Base-by-base conservation (phyloP, 176 grass and related monocot species). In the Avena atlantica region DNA sequence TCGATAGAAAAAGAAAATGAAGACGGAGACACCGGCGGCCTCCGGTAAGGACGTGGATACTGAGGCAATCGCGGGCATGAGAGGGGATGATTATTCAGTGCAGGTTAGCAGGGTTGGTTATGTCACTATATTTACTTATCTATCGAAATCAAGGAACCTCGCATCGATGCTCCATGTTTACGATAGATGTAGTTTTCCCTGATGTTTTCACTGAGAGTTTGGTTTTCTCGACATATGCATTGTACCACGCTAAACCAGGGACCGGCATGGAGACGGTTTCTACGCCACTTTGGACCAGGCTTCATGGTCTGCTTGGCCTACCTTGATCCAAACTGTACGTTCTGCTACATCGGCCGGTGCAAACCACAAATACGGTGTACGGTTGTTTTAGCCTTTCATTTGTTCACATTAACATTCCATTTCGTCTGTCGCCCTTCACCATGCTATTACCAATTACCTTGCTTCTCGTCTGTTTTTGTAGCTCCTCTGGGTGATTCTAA, bases 281-380 rank as follows among this genome's bases (percentile, higher is more conserved):
- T 93, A 19, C 45, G 79, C 14, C 95, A 97, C 78, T 87, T 95
- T 83, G 95, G 93, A 50, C 95, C 87, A 45, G 95, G 93, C 11
- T 95, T 97, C 78, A 92, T 97, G 64, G 93, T 97, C 16, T 97
- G 87, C 47, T 48, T 97, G 58, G 95, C 93, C 68, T 95, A 97
- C 83, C 83, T 97, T 81, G 95, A n/a, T n/a, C n/a, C n/a, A 15
- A 97, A 97, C 62, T 87, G 92, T 97, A 93, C 1, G 74, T 19
- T 69, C 17, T 27, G 47, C 20, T 67, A 37, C 36, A 37, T 37
- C 36, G 36, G 96, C 96, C 10, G 96, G 96, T 1, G 86, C 96
- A 17, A 91, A 92, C 79, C 91, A 95, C 82, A 94, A n/a, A 79
- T 98, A 94, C 2, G 96, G 95, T 86, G 96, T 98, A 83, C 51